Evolutionary conservation across 129 eudicot genomes (phyloP).

Genomic region (Helichrysum umbraculigerum): DNA sequence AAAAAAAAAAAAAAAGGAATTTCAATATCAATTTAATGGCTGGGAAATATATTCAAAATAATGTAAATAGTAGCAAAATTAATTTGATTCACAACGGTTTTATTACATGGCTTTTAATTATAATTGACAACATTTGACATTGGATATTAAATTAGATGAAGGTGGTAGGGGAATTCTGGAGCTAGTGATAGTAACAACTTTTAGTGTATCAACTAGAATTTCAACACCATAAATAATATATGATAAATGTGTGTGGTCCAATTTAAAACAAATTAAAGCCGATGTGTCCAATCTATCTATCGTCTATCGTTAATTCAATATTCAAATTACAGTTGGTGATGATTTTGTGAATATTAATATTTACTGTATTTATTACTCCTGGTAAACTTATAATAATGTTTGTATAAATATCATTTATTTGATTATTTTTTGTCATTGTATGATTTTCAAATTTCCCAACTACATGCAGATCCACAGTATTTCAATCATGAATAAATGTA

Average conservation of each 20-base stretch:
- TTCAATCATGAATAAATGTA: no score
- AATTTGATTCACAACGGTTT: background rate
- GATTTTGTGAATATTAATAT: background rate
- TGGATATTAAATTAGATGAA: constrained; percentile 25
- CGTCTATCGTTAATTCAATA: background rate
- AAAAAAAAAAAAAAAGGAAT: no score
- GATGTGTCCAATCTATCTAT: constrained; percentile 19
- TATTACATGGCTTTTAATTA: background rate
- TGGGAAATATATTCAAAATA: no score
- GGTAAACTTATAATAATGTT: no score
- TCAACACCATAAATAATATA: constrained; percentile 36
- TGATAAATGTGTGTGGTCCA: constrained; percentile 36
- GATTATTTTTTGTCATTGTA: no score
- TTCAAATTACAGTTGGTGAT: background rate
- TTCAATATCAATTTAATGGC: no score
- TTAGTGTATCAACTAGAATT: constrained; percentile 40
- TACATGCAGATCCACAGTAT: background rate
- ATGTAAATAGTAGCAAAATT: background rate
- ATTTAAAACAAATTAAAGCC: background rate
- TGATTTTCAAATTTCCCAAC: no score
- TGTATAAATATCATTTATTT: no score
- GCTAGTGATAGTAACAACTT: constrained; percentile 32
- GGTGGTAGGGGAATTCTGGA: constrained; percentile 22
- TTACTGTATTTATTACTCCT: no score
- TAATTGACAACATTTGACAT: background rate